phyloP scores from a whole-genome alignment of 2,329 filamentous ascomycete species.

The Daldinia sp. region DNA sequence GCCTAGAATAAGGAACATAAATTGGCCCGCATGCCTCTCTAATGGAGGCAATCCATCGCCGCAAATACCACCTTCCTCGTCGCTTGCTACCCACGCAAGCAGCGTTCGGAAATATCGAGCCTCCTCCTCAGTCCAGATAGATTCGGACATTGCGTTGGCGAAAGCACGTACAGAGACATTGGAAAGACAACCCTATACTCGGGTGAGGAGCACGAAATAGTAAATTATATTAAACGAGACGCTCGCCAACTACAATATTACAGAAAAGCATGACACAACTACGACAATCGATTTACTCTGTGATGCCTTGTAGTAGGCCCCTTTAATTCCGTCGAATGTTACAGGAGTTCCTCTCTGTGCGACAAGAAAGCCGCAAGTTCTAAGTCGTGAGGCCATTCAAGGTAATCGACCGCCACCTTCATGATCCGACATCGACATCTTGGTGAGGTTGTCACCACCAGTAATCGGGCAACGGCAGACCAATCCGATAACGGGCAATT shows the following conservation, averaged over 20 bases:
- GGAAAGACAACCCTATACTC: background rate
- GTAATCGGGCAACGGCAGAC: constrained; percentile 25
- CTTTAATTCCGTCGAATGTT: constrained; percentile 33
- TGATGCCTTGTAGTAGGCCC: constrained; percentile 37
- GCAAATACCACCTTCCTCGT: constrained; percentile 32
- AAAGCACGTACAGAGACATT: background rate
- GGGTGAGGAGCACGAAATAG: constrained; percentile 2
- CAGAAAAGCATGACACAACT: constrained; percentile 33
- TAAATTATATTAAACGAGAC: constrained; percentile 27
- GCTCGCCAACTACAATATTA: constrained; percentile 22
- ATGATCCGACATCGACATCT: constrained; percentile 5
- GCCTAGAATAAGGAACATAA: constrained; percentile 52
- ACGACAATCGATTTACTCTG: constrained; percentile 37
- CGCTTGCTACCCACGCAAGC: constrained; percentile 50
- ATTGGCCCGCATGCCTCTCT: constrained; percentile 46
- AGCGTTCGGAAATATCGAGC: constrained; percentile 52
- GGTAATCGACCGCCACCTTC: constrained; percentile 8
- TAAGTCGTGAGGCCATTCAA: constrained; percentile 14
- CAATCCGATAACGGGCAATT: constrained; percentile 19
- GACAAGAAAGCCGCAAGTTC: constrained; percentile 23
- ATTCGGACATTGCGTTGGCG: constrained; percentile 22
- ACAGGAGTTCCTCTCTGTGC: constrained; percentile 31
- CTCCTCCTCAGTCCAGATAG: constrained; percentile 52
- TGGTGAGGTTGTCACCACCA: constrained; percentile 4
- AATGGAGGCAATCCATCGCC: constrained; percentile 18